Percentiles rank a stretch among this genome's conserved stretches.
Evolutionary conservation across 2,329 filamentous ascomycete genomes (phyloP).

Genomic region (Alternaria metachromatica): DNA sequence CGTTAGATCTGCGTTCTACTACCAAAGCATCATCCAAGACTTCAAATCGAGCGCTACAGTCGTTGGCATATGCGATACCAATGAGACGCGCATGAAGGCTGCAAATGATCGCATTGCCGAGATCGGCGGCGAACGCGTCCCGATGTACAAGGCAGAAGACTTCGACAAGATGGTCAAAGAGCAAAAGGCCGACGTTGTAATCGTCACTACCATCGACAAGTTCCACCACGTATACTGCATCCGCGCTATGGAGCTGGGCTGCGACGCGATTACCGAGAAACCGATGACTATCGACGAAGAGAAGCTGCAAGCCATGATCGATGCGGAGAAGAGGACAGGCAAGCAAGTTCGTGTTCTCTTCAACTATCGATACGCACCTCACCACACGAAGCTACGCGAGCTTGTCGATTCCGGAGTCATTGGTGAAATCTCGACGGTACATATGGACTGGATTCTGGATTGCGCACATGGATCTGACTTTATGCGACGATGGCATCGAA

Average conservation of each 20-base stretch:
- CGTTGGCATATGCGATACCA: slow-evolving; percentile 66
- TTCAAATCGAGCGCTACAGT: slow-evolving; percentile 59
- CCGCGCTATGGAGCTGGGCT: slow-evolving; percentile 64
- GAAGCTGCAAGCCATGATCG: slow-evolving; percentile 62
- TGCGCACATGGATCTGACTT: slow-evolving; percentile 68
- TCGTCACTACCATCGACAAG: slow-evolving; percentile 68
- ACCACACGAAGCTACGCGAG: slow-evolving; percentile 66
- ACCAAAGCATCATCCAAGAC: slow-evolving; percentile 62
- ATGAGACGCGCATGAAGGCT: slow-evolving; percentile 65
- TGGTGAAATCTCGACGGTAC: slow-evolving; percentile 62
- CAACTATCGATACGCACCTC: slow-evolving; percentile 70
- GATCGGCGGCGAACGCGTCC: slow-evolving; percentile 58
- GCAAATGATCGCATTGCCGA: slow-evolving; percentile 59
- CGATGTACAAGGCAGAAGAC: slow-evolving; percentile 61
- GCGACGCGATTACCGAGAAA: slow-evolving; percentile 68
- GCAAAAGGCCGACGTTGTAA: slow-evolving; percentile 65
- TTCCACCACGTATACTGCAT: slow-evolving; percentile 67
- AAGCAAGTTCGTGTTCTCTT: slow-evolving; percentile 64
- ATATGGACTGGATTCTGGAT: slow-evolving; percentile 70
- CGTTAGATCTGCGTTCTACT: slow-evolving; percentile 67
- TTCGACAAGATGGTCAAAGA: slow-evolving; percentile 66
- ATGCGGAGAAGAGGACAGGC: slow-evolving; percentile 60
- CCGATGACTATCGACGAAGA: slow-evolving; percentile 68
- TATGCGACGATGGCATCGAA: slow-evolving; percentile 68
- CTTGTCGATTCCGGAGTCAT: slow-evolving; percentile 62